Evolutionary conservation across 305 asterid genomes (phyloP).

Genomic region (Rubia tinctorum): DNA sequence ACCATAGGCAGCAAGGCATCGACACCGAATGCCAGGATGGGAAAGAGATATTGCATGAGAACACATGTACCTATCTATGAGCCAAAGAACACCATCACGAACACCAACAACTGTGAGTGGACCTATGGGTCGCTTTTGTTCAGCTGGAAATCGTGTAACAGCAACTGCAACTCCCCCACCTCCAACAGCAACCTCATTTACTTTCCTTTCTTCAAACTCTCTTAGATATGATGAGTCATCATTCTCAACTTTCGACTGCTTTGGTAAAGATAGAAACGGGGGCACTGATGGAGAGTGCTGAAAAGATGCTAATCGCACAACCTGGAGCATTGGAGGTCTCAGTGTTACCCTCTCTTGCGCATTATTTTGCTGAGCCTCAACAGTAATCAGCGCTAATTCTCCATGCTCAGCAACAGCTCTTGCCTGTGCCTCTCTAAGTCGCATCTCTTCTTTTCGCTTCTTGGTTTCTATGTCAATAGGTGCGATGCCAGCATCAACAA

Average conservation of each 20-base stretch:
- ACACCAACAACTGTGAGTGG: constrained; percentile 92
- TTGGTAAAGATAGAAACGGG: constrained; percentile 78
- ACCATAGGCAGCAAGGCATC: constrained; percentile 98
- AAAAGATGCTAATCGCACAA: constrained; percentile 90
- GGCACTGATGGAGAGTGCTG: constrained; percentile 92
- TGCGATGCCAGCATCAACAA: constrained; percentile 93
- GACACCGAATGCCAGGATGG: constrained; percentile 96
- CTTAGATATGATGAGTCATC: constrained; percentile 60
- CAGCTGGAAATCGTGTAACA: constrained; percentile 94
- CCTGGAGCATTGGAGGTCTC: constrained; percentile 94
- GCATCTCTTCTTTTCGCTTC: constrained; percentile 74
- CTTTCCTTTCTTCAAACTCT: constrained; percentile 70
- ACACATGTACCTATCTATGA: constrained; percentile 84
- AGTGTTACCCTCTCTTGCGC: constrained; percentile 63
- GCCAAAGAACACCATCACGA: constrained; percentile 95
- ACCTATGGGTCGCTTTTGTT: constrained; percentile 92
- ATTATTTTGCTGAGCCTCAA: constrained; percentile 56
- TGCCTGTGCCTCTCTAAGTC: constrained; percentile 60
- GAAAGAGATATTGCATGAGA: constrained; percentile 95
- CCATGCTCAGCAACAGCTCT: constrained; percentile 88
- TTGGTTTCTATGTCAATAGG: constrained; percentile 80
- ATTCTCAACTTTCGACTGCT: constrained; percentile 63
- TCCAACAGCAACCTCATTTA: constrained; percentile 90
- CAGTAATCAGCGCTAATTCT: constrained; percentile 76
- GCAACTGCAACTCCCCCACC: constrained; percentile 98